Conservation (phyloP, 2,329 filamentous ascomycete genomes). For the Neonectria coccinea region DNA sequence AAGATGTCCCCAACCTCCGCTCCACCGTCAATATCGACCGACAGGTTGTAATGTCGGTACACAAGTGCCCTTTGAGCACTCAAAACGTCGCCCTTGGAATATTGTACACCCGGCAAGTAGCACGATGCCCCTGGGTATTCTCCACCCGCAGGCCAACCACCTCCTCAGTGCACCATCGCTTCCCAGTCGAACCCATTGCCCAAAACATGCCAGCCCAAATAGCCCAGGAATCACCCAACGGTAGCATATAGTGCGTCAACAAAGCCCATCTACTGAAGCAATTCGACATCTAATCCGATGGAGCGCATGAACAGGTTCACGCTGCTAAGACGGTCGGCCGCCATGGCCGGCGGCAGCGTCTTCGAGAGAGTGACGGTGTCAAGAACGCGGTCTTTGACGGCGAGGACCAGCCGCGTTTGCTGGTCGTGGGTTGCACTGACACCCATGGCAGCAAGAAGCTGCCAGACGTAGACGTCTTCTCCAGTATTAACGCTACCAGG, state of each 20-base stretch:
- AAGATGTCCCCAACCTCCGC: neutral
- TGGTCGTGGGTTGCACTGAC: constrained; percentile 94
- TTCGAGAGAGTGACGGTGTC: constrained; percentile 92
- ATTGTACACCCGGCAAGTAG: constrained; percentile 41
- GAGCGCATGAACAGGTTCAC: constrained; percentile 99
- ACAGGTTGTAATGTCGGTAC: constrained; percentile 35
- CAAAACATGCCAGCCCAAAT: constrained; percentile 44
- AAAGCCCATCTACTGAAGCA: constrained; percentile 57
- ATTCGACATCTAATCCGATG: constrained; percentile 96
- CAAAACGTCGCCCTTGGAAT: constrained; percentile 32
- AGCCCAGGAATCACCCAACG: constrained; percentile 42
- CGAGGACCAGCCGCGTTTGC: constrained; percentile 92
- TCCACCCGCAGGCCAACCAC: constrained; percentile 38
- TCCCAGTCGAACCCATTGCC: constrained; percentile 39
- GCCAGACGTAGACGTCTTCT: constrained; percentile 97
- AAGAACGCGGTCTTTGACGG: constrained; percentile 98
- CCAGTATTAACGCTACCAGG: constrained; percentile 89
- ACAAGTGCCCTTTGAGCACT: constrained; percentile 35
- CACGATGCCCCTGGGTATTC: constrained; percentile 28
- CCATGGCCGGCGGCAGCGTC: constrained; percentile 88
- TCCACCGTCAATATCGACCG: constrained; percentile 32
- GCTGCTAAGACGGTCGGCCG: constrained; percentile 84
- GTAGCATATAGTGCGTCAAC: constrained; percentile 35
- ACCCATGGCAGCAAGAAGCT: constrained; percentile 94
- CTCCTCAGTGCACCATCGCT: constrained; percentile 32